phyloP scores from a whole-genome alignment of 495 filamentous ascomycete genomes.

The Collariella sp. region DNA sequence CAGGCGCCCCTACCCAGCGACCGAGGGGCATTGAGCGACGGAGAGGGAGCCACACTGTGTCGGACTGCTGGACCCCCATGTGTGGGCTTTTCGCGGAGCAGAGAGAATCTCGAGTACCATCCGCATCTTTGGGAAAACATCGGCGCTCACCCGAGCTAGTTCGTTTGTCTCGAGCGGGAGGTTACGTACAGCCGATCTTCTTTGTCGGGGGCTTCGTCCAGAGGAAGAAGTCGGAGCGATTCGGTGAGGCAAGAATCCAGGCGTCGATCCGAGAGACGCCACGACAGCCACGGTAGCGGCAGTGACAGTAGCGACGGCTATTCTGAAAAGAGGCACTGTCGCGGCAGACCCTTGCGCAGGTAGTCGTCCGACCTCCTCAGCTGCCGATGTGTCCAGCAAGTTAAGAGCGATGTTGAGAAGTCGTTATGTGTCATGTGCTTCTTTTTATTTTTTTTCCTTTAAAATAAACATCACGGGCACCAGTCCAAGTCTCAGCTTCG shows the following conservation, averaged over 20 bases:
- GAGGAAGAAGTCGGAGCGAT: slow-evolving; percentile 2
- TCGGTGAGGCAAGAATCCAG: slow-evolving; percentile 4
- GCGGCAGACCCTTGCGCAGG: slow-evolving; percentile 6
- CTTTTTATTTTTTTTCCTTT: too few species aligned
- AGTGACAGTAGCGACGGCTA: slow-evolving; percentile 9
- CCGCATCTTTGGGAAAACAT: slow-evolving; percentile 3
- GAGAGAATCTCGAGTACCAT: slow-evolving; percentile 9
- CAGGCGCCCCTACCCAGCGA: slow-evolving; percentile 5
- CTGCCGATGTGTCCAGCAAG: too few species aligned
- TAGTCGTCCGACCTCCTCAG: too few species aligned
- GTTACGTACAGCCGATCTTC: slow-evolving; percentile 10
- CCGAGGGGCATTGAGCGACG: slow-evolving; percentile 4
- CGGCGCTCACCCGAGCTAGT: slow-evolving; percentile 13
- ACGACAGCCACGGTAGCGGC: slow-evolving; percentile 11
- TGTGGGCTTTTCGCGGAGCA: neutral
- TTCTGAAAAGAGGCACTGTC: slow-evolving; percentile 12
- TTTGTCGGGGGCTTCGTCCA: slow-evolving; percentile 2
- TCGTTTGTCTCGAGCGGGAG: slow-evolving; percentile 9
- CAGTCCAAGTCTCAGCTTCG: too few species aligned
- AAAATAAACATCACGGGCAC: too few species aligned
- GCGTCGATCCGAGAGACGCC: slow-evolving; percentile 1
- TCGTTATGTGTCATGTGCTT: too few species aligned
- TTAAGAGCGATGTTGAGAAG: too few species aligned
- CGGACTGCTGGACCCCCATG: neutral
- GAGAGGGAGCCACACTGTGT: slow-evolving; percentile 8